phyloP scores from a whole-genome alignment of 441 rosid species.

The Rhodomyrtus psidioides region DNA sequence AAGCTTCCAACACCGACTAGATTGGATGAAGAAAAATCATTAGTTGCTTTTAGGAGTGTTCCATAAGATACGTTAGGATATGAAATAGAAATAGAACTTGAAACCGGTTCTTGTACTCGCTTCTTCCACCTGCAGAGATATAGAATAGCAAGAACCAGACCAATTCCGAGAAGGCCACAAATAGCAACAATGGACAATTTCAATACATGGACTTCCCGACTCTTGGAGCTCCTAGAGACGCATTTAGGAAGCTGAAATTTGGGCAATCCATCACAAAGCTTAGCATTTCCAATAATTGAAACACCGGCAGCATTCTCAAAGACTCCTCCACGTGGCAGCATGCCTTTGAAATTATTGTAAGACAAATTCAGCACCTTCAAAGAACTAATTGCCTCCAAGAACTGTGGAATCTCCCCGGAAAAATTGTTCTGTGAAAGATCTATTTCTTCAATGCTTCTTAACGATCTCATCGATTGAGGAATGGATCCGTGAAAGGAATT shows the following conservation, averaged over 20 bases:
- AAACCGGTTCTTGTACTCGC: background rate
- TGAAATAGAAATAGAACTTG: background rate
- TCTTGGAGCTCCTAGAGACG: background rate
- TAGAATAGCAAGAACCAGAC: background rate
- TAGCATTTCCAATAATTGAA: background rate
- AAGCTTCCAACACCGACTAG: background rate
- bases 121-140: background rate
- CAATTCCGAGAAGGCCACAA: background rate
- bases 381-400: background rate
- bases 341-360: background rate
- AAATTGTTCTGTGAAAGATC: background rate
- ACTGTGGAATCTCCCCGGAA: background rate
- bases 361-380: background rate
- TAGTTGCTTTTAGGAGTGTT: background rate
- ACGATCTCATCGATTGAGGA: background rate
- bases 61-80: background rate
- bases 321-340: background rate
- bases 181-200: background rate
- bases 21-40: background rate
- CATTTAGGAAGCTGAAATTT: background rate
- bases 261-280: background rate
- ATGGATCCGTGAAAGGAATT: background rate
- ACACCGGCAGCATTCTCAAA: background rate
- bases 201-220: background rate
- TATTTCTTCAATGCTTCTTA: background rate